phyloP scores from a whole-genome alignment of 768 basidiomycete genomes.

The Jaapia argillacea region DNA sequence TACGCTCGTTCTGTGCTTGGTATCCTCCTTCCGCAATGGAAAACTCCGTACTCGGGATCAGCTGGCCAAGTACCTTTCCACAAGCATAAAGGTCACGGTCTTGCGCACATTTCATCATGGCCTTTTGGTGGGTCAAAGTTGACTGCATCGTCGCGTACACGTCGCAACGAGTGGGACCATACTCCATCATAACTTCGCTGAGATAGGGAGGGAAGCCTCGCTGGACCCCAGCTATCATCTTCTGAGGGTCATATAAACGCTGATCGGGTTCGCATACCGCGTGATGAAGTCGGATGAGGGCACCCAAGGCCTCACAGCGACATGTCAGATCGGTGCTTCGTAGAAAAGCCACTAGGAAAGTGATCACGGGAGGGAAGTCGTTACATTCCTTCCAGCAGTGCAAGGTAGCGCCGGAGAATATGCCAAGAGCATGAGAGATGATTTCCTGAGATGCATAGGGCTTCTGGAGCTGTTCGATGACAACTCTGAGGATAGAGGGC shows the following conservation, averaged over 20 bases:
- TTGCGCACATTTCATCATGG: constrained; percentile 39
- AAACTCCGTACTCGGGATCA: constrained; percentile 51
- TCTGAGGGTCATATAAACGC: constrained; percentile 36
- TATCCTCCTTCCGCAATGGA: constrained; percentile 49
- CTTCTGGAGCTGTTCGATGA: constrained; percentile 34
- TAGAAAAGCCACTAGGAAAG: constrained; percentile 46
- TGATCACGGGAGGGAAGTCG: constrained; percentile 30
- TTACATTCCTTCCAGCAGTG: constrained; percentile 36
- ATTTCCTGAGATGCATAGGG: constrained; percentile 31
- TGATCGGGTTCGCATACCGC: constrained; percentile 33
- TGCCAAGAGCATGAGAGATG: constrained; percentile 41
- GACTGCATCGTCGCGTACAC: constrained; percentile 30
- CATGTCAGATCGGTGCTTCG: constrained; percentile 44
- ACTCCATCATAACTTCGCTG: constrained; percentile 33
- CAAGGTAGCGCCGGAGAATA: constrained; percentile 32
- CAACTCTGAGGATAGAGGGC: constrained; percentile 16
- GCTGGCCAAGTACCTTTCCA: constrained; percentile 35
- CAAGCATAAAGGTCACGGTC: constrained; percentile 41
- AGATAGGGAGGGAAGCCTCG: constrained; percentile 37
- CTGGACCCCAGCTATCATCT: constrained; percentile 30
- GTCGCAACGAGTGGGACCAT: constrained; percentile 40
- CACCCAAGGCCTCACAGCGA: constrained; percentile 42
- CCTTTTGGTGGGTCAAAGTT: constrained; percentile 34
- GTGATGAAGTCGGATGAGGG: constrained; percentile 39
- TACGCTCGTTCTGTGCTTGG: constrained; percentile 30